Evolutionary conservation across 805 yeast species (phyloP), one percentile per base, ranked within the genome.

Genomic region (Crinitomyces ghanaensis): DNA sequence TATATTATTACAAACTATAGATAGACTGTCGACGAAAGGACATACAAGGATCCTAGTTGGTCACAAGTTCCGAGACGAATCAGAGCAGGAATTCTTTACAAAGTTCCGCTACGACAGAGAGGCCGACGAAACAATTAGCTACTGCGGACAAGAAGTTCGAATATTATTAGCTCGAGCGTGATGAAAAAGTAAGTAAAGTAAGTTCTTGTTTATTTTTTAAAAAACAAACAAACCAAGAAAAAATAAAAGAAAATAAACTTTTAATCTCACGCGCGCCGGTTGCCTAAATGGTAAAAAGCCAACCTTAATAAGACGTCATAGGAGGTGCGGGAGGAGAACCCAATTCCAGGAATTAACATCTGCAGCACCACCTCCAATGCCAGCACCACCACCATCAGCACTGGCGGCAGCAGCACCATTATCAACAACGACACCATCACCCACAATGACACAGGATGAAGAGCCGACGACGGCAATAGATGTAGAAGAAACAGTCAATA

Each of bases 1-100:
- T 25, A 44, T 53, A 1, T 37, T 63, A 28, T 40, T 61, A 12
- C 45, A 40, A 3, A 60, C 56, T 3, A 37, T 63, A 15, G 32
- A 28, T 13, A 19, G 24, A 16, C 24, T 35, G 16, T 42, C 40
- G 18, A 20, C 38, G 3, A 6, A 28, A 3, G 26, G 14, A 11
- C 19, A 35, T 6, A 47, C 56, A 3, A 36, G 20, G 14, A 31
- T 55, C 4, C 33, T 57, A 3, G 34, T 57, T 13, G 57, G 54
- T 3, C 62, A 57, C 39, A 57, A 57, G 34, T 50, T 42, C 22
- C 35, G 59, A 14, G 43, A 45, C 26, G 41, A 35, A 4, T 39
- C 30, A 23, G 50, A 46, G 19, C 36, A 39, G 19, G 42, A 33
- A 24, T 49, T 49, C 22, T 34, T 34, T 25, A 32, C 34, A 4